Evolutionary conservation across 768 basidiomycete species (phyloP), one percentile per base, ranked within the genome.

Genomic region (Dictyophora rubrovolvata): DNA sequence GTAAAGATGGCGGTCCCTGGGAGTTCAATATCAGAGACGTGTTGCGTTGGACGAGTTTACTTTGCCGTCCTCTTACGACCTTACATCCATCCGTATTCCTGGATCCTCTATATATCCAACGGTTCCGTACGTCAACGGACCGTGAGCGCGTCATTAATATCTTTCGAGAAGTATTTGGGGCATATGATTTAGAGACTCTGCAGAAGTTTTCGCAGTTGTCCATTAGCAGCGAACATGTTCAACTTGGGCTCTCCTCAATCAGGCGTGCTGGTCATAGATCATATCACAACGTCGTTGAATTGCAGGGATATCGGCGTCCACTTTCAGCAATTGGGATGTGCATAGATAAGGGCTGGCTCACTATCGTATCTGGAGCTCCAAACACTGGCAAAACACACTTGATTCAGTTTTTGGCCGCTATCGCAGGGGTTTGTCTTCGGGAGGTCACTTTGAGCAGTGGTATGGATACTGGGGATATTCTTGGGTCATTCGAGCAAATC

Each of bases 21-120:
- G 95, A 99, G 68, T 96, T 98, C 76, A 99, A 99, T 69, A 77
- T 99, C 33, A 88, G 95, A 14, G 95, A 99, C 71, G 77, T 97
- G 59, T 81, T 92, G 60, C 83, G 96, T 49, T 96, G 96, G 94
- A 83, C 86, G 35, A 76, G 76, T 0, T 79, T 76, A 42, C 58
- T 73, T 14, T 61, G 63, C 22, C 48, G 60, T 17, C 67, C 46
- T 60, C 5, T 5, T 4, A 9, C 42, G 42, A 28, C 7, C 28
- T 65, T 68, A 28, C 77, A 84, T 67, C 87, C 92, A 3, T 72
- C 74, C 18, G 79, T 84, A 35, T 81, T 83, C 65, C 74, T 94
- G 12, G 77, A 80, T 5, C 79, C 80, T 42, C 73, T 93, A 48
- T 98, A 97, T 71, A 74, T 93, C 36, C 83, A 88, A 61, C 84